Conservation (phyloP, 306 rosid species). For the Elaeagnus macrophylla region DNA sequence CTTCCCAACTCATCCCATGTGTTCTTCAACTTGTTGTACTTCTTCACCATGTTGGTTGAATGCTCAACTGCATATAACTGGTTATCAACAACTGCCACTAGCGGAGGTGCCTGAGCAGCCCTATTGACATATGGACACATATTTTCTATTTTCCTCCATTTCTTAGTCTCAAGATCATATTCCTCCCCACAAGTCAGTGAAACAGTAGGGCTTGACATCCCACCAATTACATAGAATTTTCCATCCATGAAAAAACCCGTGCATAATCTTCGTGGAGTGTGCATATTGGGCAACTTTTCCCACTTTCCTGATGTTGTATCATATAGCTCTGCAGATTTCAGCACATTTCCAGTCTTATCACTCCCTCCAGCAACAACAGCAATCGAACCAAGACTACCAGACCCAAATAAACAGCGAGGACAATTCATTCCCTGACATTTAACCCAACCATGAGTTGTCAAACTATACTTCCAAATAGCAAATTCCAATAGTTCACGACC, state of each 20-base stretch:
- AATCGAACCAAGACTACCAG: conserved; percentile 73
- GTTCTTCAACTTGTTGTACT: conserved; percentile 67
- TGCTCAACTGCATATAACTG: conserved; percentile 75
- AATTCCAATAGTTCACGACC: conserved; percentile 84
- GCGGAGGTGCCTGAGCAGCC: conserved; percentile 94
- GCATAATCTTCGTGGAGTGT: conserved; percentile 72
- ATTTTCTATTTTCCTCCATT: conserved; percentile 69
- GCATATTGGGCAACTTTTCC: conserved; percentile 74
- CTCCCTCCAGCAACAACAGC: conserved; percentile 89
- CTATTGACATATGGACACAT: conserved; percentile 75
- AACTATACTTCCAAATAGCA: conserved; percentile 80
- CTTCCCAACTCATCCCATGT: conserved; percentile 75
- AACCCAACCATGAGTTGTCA: conserved; percentile 51
- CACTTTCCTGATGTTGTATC: conserved; percentile 61
- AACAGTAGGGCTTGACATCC: conserved; percentile 67
- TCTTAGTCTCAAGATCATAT: conserved; percentile 55
- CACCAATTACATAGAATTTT: conserved; percentile 90
- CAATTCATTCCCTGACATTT: conserved; percentile 71
- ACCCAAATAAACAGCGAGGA: conserved; percentile 91
- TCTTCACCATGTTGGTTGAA: conserved; percentile 80
- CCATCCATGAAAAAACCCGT: conserved; percentile 85
- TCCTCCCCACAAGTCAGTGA: conserved; percentile 92
- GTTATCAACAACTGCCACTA: conserved; percentile 87
- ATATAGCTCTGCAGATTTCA: conserved; percentile 67
- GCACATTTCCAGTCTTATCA: conserved; percentile 65